phyloP scores from a whole-genome alignment of 139 green algal genomes.

The Trebouxia sp. region DNA sequence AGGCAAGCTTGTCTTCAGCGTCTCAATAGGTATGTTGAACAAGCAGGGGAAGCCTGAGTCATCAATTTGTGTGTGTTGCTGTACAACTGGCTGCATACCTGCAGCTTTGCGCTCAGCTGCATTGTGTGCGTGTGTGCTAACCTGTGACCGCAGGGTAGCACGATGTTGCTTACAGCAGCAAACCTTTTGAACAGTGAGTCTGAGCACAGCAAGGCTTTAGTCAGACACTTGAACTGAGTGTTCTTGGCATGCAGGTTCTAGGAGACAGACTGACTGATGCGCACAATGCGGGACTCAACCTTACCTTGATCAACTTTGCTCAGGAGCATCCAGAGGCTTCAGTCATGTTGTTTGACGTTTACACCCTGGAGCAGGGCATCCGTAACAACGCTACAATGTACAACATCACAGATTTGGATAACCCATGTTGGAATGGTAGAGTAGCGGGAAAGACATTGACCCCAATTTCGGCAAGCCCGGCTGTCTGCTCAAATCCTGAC shows the following conservation, averaged over 20 bases:
- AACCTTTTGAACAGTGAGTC: too few species aligned
- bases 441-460: neutral
- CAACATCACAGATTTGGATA: neutral
- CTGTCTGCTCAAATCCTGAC: neutral
- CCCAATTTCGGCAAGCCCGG: neutral
- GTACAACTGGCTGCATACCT: too few species aligned
- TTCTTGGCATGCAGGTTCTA: neutral
- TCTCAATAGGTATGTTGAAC: too few species aligned
- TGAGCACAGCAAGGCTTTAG: too few species aligned
- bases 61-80: too few species aligned
- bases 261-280: neutral
- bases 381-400: neutral
- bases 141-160: too few species aligned
- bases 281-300: neutral
- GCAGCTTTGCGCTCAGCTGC: too few species aligned
- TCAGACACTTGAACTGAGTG: neutral
- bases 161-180: neutral
- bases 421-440: neutral
- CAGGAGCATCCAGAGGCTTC: neutral
- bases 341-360: neutral
- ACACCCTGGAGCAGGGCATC: neutral
- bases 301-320: neutral
- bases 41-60: too few species aligned
- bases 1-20: too few species aligned
- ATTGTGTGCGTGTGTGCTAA: too few species aligned